phyloP scores from a whole-genome alignment of 2,329 filamentous ascomycete species.

The Bipolaris zeicola region DNA sequence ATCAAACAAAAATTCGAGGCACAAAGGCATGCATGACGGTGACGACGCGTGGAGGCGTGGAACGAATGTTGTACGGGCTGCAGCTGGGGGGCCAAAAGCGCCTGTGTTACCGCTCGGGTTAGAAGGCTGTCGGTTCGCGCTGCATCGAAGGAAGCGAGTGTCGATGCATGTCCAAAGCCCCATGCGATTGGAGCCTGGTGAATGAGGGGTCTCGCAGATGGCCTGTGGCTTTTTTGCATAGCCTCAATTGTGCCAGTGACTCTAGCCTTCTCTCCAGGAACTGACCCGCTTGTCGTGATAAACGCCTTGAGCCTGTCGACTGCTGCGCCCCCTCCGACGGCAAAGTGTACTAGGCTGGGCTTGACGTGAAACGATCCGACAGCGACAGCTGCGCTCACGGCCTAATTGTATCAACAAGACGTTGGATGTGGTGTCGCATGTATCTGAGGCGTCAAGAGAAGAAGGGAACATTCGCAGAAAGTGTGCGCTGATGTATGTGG shows the following conservation, averaged over 20 bases:
- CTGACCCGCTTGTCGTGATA: constrained; percentile 29
- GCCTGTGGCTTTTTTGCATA: constrained; percentile 33
- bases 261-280: constrained; percentile 25
- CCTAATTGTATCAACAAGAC: constrained; percentile 14
- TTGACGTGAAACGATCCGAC: constrained; percentile 22
- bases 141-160: constrained; percentile 9
- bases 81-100: constrained; percentile 21
- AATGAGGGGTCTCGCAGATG: constrained; percentile 30
- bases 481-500: constrained; percentile 44
- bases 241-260: constrained; percentile 27
- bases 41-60: constrained; percentile 24
- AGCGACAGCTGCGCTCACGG: constrained; percentile 15
- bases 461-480: constrained; percentile 21
- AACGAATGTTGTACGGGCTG: constrained; percentile 5
- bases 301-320: constrained; percentile 18
- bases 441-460: constrained; percentile 15
- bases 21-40: constrained; percentile 8
- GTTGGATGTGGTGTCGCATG: constrained; percentile 29
- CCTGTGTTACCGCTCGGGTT: constrained; percentile 25
- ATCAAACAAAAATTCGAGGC: constrained; percentile 14
- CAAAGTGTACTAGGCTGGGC: constrained; percentile 32
- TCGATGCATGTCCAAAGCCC: constrained; percentile 30
- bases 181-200: constrained; percentile 16
- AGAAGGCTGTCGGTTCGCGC: constrained; percentile 18
- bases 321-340: constrained; percentile 31